Evolutionary conservation across 768 basidiomycete genomes (phyloP).

Genomic region (Polyporus arcularius): DNA sequence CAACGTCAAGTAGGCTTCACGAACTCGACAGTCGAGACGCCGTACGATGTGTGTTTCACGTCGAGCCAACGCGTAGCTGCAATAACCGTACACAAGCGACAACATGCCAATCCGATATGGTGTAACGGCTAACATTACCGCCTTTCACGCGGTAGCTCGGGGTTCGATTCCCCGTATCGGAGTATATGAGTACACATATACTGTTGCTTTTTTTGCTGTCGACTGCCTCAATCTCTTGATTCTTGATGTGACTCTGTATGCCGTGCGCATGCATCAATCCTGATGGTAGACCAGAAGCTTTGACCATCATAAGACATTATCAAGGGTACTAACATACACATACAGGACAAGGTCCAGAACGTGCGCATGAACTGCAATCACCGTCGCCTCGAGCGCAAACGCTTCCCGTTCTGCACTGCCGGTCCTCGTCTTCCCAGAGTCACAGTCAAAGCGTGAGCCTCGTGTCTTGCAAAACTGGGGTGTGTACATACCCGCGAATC

Average conservation of each 20-base stretch:
- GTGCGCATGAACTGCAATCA: slow-evolving; percentile 12
- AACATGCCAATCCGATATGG: slow-evolving; percentile 32
- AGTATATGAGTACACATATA: slow-evolving; percentile 10
- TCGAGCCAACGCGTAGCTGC: no score
- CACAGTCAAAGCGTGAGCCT: neutral
- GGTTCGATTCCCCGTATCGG: slow-evolving; percentile 45
- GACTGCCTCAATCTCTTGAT: no score
- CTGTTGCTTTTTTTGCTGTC: no score
- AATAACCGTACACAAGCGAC: no score
- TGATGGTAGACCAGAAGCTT: no score
- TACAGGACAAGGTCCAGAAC: neutral
- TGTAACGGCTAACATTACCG: slow-evolving; percentile 42
- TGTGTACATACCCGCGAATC: slow-evolving; percentile 66
- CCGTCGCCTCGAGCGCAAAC: slow-evolving; percentile 65
- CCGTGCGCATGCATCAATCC: no score
- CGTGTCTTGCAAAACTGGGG: slow-evolving; percentile 1
- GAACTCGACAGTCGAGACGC: no score
- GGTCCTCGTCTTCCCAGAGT: slow-evolving; percentile 58
- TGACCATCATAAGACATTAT: neutral
- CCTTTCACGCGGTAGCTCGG: slow-evolving; percentile 43
- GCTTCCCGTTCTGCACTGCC: slow-evolving; percentile 70
- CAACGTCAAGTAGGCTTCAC: no score
- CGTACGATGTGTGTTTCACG: no score
- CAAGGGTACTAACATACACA: neutral
- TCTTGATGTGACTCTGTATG: no score